Base-by-base conservation (phyloP, 140 eudicot genomes). In the Oenanthe javanica region DNA sequence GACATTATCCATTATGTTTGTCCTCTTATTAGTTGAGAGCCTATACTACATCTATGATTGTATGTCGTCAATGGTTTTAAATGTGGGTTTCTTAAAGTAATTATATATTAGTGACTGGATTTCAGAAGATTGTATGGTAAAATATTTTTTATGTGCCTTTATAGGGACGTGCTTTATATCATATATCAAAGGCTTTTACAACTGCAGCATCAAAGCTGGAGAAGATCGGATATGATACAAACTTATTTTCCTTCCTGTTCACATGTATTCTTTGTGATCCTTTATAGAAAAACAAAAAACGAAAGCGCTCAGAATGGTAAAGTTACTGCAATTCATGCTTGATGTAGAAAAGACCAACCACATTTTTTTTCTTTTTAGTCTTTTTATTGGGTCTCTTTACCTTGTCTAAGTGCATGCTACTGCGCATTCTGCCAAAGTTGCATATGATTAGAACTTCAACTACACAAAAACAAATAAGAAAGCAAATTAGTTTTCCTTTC, bases 161-260 rank as follows among this genome's bases (percentile, higher is more conserved):
- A 54, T 82, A 93, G 98, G 98, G 98, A 45, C 91, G 98, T 14
- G 95, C 96, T 70, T 79, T 93, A 69, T 89, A 88, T 85, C 89
- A 93, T 80, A 91, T 93, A 57, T 91, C 97, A 78, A 93, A 89
- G 90, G 93, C 98, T 72, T 93, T 93, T 52, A 89, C 88, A 61
- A 89, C 92, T 82, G 97, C 93, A 73, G 86, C 93, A 72, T 86
- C 98, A 40, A 93, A 84, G 85, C 81, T 93, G 87, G 98, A 93
- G 91, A 93, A 93, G 86, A 88, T 88, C 84, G 98, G 98, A 79
- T 85, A 89, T 77, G 97, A 96, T 93, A 90, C 75, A 84, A 59
- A 14, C 55, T 71, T 80, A 70, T 23, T 36, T 67, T 42, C 42
- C 14, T 15, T 67, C 46, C n/a, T 12, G 49, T 49, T 57, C 72